Conservation (phyloP, 1,284 basidiomycete species). For the Takashimella koratensis region DNA sequence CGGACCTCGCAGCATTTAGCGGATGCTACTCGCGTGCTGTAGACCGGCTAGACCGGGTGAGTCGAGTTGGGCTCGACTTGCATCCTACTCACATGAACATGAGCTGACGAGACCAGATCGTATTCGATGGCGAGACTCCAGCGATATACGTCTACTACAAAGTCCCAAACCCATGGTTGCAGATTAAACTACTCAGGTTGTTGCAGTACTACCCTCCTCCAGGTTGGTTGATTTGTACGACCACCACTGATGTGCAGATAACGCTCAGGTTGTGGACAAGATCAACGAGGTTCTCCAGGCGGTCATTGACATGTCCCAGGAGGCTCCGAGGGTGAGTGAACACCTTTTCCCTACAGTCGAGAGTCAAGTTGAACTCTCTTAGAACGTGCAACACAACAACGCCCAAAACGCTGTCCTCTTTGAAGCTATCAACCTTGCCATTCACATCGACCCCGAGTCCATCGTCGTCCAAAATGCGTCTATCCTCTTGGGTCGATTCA, state of each 20-base stretch:
- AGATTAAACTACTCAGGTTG: slow-evolving; percentile 89
- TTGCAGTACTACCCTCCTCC: slow-evolving; percentile 94
- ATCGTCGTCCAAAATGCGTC: slow-evolving; percentile 86
- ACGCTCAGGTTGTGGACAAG: slow-evolving; percentile 70
- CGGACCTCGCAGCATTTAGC: slow-evolving; percentile 81
- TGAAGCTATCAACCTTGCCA: slow-evolving; percentile 95
- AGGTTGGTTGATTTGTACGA: slow-evolving; percentile 54
- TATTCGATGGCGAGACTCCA: slow-evolving; percentile 84
- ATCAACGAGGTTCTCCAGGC: slow-evolving; percentile 82
- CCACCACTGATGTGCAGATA: slow-evolving; percentile 59
- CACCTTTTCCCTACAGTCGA: background rate
- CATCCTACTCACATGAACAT: too few relatives aligned
- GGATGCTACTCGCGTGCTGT: slow-evolving; percentile 94
- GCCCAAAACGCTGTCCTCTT: slow-evolving; percentile 98
- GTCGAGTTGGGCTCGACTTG: too few relatives aligned
- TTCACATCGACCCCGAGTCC: slow-evolving; percentile 91
- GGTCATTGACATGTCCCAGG: slow-evolving; percentile 90
- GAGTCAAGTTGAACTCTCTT: background rate
- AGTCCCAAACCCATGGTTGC: slow-evolving; percentile 89
- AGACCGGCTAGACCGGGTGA: slow-evolving; percentile 76
- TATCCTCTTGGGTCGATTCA: slow-evolving; percentile 87
- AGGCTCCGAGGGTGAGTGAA: slow-evolving; percentile 60
- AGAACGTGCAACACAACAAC: slow-evolving; percentile 98
- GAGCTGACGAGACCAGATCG: slow-evolving; percentile 58
- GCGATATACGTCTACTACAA: slow-evolving; percentile 89